A percentile compares a stretch with the other conserved stretches of the same genome.
phyloP scores from a whole-genome alignment of 768 basidiomycete genomes.

The Panaeolus cyanescens region DNA sequence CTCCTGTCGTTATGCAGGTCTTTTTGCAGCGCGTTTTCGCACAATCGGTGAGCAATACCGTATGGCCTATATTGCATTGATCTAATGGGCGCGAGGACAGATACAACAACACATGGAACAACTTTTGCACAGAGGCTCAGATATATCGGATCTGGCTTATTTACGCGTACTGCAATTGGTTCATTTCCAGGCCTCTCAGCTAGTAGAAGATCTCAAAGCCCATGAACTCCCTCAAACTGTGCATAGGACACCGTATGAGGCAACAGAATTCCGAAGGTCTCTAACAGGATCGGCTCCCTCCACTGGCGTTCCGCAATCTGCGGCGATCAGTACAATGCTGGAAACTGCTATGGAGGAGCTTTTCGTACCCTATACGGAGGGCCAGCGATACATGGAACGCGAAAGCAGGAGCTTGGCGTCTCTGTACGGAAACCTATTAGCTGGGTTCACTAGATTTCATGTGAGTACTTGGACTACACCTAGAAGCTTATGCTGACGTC shows the following conservation, averaged over 20 bases:
- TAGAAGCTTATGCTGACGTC: constrained; percentile 3
- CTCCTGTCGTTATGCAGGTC: constrained; percentile 95
- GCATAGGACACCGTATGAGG: constrained; percentile 65
- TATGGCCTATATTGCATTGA: not conserved
- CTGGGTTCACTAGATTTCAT: constrained; percentile 85
- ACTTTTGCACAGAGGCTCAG: constrained; percentile 72
- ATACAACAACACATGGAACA: constrained; percentile 97
- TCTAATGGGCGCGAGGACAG: constrained; percentile 39
- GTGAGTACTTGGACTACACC: constrained; percentile 44
- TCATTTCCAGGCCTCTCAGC: constrained; percentile 71
- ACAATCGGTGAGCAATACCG: constrained; percentile 70
- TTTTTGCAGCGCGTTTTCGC: constrained; percentile 97
- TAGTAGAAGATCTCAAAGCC: constrained; percentile 90
- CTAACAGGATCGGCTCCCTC: constrained; percentile 47
- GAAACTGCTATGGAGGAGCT: constrained; percentile 96
- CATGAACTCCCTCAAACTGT: constrained; percentile 80
- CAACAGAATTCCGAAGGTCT: constrained; percentile 59
- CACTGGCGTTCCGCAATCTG: constrained; percentile 46
- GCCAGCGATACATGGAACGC: constrained; percentile 86
- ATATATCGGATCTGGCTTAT: constrained; percentile 86
- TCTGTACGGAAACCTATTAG: constrained; percentile 73
- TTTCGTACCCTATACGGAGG: constrained; percentile 93
- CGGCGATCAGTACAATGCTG: constrained; percentile 82
- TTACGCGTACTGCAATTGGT: constrained; percentile 89
- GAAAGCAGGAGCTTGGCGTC: constrained; percentile 84